phyloP scores from a whole-genome alignment of 805 yeast genomes.

The Kurtzmaniella cleridarum region DNA sequence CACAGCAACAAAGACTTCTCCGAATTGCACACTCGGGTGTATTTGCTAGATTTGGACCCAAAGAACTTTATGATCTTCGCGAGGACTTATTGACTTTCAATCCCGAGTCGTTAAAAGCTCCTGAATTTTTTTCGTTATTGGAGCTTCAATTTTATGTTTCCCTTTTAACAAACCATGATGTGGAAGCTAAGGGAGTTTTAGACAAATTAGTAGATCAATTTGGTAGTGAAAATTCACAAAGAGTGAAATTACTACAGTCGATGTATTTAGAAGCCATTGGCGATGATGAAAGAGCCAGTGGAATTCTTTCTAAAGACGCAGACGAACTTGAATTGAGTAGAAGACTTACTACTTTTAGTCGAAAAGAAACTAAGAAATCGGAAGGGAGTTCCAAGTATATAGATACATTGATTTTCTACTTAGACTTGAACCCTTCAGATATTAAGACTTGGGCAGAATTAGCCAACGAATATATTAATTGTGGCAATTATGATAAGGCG shows the following conservation, averaged over 20 bases:
- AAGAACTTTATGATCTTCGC: conserved; percentile 33
- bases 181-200: conserved; percentile 63
- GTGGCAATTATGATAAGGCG: conserved; percentile 65
- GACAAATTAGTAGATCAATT: conserved; percentile 66
- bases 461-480: conserved; percentile 52
- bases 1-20: conserved; percentile 42
- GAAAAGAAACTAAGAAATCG: conserved; percentile 13
- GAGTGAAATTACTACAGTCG: conserved; percentile 51
- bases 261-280: conserved; percentile 50
- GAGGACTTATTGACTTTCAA: conserved; percentile 30
- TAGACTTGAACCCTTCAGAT: conserved; percentile 70
- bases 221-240: conserved; percentile 44
- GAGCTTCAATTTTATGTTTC: conserved; percentile 71
- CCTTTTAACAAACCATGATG: conserved; percentile 55
- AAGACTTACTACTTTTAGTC: conserved; percentile 30
- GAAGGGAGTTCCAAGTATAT: conserved; percentile 41
- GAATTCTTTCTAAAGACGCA: conserved; percentile 21
- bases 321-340: conserved; percentile 34
- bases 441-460: conserved; percentile 74
- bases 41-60: conserved; percentile 47
- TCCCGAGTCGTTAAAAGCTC: conserved; percentile 33
- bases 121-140: conserved; percentile 49
- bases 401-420: conserved; percentile 45
- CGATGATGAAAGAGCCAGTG: conserved; percentile 23
- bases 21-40: conserved; percentile 44